A percentile compares a stretch with the other conserved stretches of the same genome.
These are phyloP conservation scores for Tripterygium wilfordii DNA, from an alignment of 177 flowering plant species.

Conservation along the genomic window DNA sequence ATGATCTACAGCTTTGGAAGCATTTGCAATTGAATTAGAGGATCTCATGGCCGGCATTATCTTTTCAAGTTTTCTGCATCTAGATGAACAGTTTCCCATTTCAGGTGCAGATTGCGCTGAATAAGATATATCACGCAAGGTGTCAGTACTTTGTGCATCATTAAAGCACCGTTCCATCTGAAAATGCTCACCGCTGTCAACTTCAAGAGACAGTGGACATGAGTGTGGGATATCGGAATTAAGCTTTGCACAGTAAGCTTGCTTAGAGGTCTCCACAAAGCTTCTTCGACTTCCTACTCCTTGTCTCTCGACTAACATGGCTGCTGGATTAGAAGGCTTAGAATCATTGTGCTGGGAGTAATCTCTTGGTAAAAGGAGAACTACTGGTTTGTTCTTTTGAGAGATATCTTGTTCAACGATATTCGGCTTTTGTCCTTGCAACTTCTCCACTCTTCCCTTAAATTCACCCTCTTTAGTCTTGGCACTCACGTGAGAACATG, in stretches of 20 bases:
- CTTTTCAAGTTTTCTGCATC: slow-evolving; percentile 16
- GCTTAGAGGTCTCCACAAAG: slow-evolving; percentile 7
- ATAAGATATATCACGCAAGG: slow-evolving; percentile 12
- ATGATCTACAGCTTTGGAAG: slow-evolving; percentile 9
- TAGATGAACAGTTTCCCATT: slow-evolving; percentile 13
- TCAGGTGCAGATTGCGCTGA: slow-evolving; percentile 4
- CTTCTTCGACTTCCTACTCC: slow-evolving; percentile 13
- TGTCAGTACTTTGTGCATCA: slow-evolving; percentile 6
- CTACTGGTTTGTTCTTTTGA: slow-evolving; percentile 8
- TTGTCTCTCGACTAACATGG: slow-evolving; percentile 2
- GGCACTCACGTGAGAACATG: slow-evolving; percentile 4
- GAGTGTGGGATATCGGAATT: slow-evolving; percentile 16
- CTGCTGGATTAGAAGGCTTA: slow-evolving; percentile 4
- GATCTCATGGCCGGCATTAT: neutral
- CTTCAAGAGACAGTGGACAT: slow-evolving; percentile 17
- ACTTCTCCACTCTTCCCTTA: slow-evolving; percentile 6
- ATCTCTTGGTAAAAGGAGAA: slow-evolving; percentile 20
- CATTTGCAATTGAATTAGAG: neutral
- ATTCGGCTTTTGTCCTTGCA: slow-evolving; percentile 2
- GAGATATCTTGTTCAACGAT: slow-evolving; percentile 4
- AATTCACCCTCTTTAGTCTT: slow-evolving; percentile 12
- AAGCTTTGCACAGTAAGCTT: slow-evolving; percentile 1
- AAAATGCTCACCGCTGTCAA: slow-evolving; percentile 4
- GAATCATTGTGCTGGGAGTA: slow-evolving; percentile 4
- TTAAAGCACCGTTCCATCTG: slow-evolving; percentile 8